Evolutionary conservation across 1,139 yeast genomes (phyloP), one percentile per base, ranked within the genome.

Genomic region (Hanseniaspora gamundiae): DNA sequence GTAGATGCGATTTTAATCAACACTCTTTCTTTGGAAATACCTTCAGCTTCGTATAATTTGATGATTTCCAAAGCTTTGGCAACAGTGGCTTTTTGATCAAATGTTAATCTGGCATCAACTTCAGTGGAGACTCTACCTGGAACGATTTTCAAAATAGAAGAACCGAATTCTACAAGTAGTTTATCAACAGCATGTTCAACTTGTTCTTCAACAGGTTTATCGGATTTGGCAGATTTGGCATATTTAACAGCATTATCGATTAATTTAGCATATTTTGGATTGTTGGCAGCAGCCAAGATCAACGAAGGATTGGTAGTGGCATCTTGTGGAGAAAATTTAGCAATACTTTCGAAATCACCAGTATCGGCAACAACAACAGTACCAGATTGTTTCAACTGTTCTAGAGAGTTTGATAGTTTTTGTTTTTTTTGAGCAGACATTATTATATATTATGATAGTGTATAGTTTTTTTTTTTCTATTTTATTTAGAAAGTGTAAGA

Each of bases 51-150:
- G 77, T 88, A 88, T 56, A 88, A 75, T 44, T 73, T 78, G 61
- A 88, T 88, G 71, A 88, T 76, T 64, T 84, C 80, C 52, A 85
- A 68, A 50, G 98, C 97, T 77, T 91, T 88, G 69, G 78, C 74
- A 65, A 91, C 74, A 60, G 96, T 87, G 57, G 84, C 97, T 52
- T 87, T 82, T 67, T 81, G 91, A 76, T 88, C 85, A 64, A 87
- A 91, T 38, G 97, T 88, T 61, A 91, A 78, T 70, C 96, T 85
- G 51, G 98, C 98, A 62, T 91, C 98, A 50, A 91, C 98, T 73
- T 91, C 99, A 53, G 98, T 93, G 48, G 96, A 87, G 51, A 91
- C 99, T 73, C 98, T 83, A 61, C 99, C 99, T 56, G 99, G 99
- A 48, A 91, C 97, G 64, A 91, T 87, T 63, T 78, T 75, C 64